These are phyloP conservation scores for Laburnicola sp. DNA, from an alignment of 2,329 filamentous ascomycete genomes.

Conservation along the genomic window DNA sequence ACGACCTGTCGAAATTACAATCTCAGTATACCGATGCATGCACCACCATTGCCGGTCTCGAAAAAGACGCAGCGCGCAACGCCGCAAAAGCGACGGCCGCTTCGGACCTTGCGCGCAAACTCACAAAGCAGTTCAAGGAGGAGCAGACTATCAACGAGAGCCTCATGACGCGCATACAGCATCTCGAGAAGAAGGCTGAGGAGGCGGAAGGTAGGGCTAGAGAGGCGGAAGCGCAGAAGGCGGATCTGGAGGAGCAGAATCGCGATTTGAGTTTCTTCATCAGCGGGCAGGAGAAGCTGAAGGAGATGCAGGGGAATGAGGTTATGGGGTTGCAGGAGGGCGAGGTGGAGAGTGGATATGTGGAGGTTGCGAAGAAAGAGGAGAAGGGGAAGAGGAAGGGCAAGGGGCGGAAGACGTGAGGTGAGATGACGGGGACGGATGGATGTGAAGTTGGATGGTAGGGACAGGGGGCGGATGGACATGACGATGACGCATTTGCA, in stretches of 20 bases:
- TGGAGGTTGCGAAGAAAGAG: conserved; percentile 35
- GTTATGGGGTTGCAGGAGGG: conserved; percentile 69
- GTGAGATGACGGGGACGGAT: not conserved
- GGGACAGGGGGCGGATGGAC: too few species aligned
- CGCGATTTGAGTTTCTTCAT: conserved; percentile 87
- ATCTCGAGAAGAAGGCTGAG: conserved; percentile 62
- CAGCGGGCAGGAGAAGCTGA: conserved; percentile 77
- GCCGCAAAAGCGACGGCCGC: conserved; percentile 66
- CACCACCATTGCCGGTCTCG: conserved; percentile 67
- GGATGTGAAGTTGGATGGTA: not conserved
- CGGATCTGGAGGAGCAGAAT: conserved; percentile 81
- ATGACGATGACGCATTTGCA: too few species aligned
- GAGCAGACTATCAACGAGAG: conserved; percentile 84
- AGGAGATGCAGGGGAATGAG: conserved; percentile 68
- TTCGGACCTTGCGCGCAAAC: conserved; percentile 71
- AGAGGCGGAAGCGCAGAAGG: conserved; percentile 57
- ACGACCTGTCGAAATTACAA: conserved; percentile 58
- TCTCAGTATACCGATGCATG: conserved; percentile 54
- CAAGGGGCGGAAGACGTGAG: conserved; percentile 30
- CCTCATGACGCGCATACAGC: conserved; percentile 78
- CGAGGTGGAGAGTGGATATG: conserved; percentile 54
- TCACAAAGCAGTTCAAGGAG: conserved; percentile 78
- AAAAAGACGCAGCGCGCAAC: conserved; percentile 67
- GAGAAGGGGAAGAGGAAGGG: conserved; percentile 31
- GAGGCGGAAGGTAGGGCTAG: conserved; percentile 55